A percentile compares a stretch with the other conserved stretches of the same genome.
Evolutionary conservation across 2,329 filamentous ascomycete genomes (phyloP).

Genomic region (Dryadomyces quercivorus): DNA sequence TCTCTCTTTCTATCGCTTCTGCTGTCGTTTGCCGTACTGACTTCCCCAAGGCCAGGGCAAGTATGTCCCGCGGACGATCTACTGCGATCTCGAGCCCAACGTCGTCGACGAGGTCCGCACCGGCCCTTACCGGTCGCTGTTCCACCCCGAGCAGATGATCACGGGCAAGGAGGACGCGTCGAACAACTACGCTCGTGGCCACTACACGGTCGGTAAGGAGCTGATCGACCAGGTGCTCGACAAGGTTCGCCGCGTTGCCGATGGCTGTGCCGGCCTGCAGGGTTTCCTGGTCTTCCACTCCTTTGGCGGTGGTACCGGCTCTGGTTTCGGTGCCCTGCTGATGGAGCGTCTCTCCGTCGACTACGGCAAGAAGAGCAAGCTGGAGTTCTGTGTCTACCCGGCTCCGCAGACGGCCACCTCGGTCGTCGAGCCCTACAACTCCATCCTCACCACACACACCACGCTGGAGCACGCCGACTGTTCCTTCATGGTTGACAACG

Average conservation of each 20-base stretch:
- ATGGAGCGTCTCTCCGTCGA: constrained; percentile 99
- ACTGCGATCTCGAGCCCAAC: constrained; percentile 99
- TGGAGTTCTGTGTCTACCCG: constrained; percentile 99
- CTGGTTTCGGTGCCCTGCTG: constrained; percentile 92
- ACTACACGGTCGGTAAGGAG: constrained; percentile 99
- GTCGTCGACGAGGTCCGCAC: constrained; percentile 99
- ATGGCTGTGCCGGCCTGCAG: constrained; percentile 96
- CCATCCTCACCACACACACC: constrained; percentile 96
- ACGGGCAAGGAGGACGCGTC: constrained; percentile 99
- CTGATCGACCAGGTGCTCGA: constrained; percentile 96
- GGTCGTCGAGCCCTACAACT: constrained; percentile 99
- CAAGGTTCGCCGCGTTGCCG: constrained; percentile 93
- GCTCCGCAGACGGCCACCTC: constrained; percentile 94
- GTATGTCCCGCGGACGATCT: constrained; percentile 97
- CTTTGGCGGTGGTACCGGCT: constrained; percentile 97
- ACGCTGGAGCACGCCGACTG: constrained; percentile 99
- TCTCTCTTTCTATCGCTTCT: background rate
- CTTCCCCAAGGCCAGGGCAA: constrained; percentile 71
- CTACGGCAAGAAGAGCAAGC: constrained; percentile 99
- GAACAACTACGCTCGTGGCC: constrained; percentile 99
- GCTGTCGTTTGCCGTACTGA: background rate
- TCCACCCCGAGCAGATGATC: constrained; percentile 99
- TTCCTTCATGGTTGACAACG: constrained; percentile 99
- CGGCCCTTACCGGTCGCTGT: constrained; percentile 87
- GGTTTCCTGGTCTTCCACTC: constrained; percentile 99